A percentile compares a stretch with the other conserved stretches of the same genome.
Conservation (phyloP, 2,329 filamentous ascomycete genomes). For the Sporothrix mexicana region DNA sequence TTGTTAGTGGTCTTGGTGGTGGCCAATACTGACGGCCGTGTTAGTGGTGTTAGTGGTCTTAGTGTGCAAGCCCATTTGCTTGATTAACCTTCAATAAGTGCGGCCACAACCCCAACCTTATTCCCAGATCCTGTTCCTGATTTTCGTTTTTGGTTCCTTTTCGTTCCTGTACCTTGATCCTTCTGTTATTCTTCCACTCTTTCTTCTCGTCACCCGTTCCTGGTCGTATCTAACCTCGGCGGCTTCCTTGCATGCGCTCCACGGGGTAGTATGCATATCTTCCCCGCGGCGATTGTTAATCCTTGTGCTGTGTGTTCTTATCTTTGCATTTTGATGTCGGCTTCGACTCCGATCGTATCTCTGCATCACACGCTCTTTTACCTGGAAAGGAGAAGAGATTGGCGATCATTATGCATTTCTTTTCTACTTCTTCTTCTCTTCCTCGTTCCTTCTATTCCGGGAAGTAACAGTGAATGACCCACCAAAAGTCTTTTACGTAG, state of each 20-base stretch:
- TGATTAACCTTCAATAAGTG: conserved; percentile 2
- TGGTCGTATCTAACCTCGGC: background rate
- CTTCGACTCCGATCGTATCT: no score
- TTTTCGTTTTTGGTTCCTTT: no score
- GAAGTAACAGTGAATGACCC: no score
- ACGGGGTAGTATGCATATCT: conserved; percentile 4
- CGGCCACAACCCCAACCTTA: conserved; percentile 1
- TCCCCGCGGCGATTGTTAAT: background rate
- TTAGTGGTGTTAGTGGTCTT: conserved; percentile 9
- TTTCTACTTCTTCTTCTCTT: background rate
- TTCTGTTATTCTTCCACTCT: no score
- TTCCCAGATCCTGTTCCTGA: background rate
- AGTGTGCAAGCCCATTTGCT: background rate
- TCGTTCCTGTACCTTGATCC: background rate
- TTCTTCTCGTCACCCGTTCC: background rate
- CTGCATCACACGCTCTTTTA: conserved; percentile 20
- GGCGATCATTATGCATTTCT: background rate
- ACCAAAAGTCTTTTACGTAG: background rate
- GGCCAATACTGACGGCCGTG: background rate
- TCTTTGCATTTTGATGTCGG: background rate
- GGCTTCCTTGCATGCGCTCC: background rate
- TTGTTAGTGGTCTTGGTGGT: background rate
- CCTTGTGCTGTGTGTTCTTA: background rate
- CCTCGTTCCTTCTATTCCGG: background rate
- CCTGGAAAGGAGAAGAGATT: conserved; percentile 16